phyloP scores from a whole-genome alignment of 495 filamentous ascomycete genomes.

The Tetracladium marchalianum region DNA sequence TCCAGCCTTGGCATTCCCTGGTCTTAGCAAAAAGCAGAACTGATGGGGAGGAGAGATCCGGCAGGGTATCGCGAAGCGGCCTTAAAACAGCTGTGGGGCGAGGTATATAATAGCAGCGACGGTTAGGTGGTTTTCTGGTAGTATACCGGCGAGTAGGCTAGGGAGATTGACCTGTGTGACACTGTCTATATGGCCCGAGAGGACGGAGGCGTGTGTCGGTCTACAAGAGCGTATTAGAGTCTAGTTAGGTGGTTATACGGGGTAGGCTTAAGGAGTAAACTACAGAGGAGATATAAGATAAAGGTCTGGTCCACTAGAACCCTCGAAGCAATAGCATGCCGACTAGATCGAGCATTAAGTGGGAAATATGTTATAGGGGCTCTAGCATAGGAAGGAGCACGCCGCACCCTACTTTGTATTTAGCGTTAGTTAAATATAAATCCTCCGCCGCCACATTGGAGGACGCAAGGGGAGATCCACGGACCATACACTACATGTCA shows the following conservation, averaged over 20 bases:
- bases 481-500: slow-evolving; percentile 18
- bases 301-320: not conserved
- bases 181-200: slow-evolving; percentile 7
- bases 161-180: too few relatives aligned
- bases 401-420: too few relatives aligned
- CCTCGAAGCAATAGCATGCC: not conserved
- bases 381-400: too few relatives aligned
- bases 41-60: too few relatives aligned
- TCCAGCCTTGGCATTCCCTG: too few relatives aligned
- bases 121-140: too few relatives aligned
- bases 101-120: slow-evolving; percentile 8
- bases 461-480: slow-evolving; percentile 13
- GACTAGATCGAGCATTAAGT: too few relatives aligned
- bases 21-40: too few relatives aligned
- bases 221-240: not conserved
- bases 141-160: too few relatives aligned
- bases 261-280: slow-evolving; percentile 8
- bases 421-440: too few relatives aligned
- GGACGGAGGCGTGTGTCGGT: slow-evolving; percentile 3
- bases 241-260: not conserved
- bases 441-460: slow-evolving; percentile 22
- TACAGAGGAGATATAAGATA: not conserved
- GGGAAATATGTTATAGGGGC: too few relatives aligned
- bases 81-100: slow-evolving; percentile 5
- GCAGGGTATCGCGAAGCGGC: not conserved